phyloP scores from a whole-genome alignment of 179 eudicot species.

The Silene noctiflora region DNA sequence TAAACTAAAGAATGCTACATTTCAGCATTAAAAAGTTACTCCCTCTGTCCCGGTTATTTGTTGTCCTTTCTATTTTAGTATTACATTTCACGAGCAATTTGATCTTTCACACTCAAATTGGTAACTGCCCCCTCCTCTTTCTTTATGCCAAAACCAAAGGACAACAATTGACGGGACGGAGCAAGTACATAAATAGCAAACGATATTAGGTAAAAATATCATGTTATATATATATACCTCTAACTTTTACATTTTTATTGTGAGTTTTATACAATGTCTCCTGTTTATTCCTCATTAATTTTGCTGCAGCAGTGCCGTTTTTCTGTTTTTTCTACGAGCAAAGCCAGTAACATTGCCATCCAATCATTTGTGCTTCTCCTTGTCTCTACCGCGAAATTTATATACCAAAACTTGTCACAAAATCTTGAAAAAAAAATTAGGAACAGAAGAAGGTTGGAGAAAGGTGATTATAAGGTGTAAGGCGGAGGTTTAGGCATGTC shows the following conservation, averaged over 20 bases:
- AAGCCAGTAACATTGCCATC: not conserved
- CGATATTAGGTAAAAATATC: not conserved
- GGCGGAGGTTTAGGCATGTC: conserved; percentile 47
- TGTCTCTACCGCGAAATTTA: not conserved
- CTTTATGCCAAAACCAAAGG: too few species aligned
- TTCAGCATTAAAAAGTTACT: not conserved
- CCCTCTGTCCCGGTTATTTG: too few species aligned
- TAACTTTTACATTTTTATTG: not conserved
- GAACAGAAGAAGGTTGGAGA: too few species aligned
- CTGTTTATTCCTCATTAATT: conserved; percentile 8
- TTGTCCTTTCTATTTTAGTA: too few species aligned
- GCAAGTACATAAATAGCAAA: too few species aligned
- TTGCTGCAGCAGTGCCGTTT: conserved; percentile 1
- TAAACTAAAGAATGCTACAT: not conserved
- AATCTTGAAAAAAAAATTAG: too few species aligned
- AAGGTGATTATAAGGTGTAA: conserved; percentile 17
- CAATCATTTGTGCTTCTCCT: not conserved
- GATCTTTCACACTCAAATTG: too few species aligned
- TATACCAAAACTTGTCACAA: conserved; percentile 12
- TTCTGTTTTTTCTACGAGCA: conserved; percentile 1
- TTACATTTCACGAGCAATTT: too few species aligned
- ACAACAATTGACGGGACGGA: too few species aligned
- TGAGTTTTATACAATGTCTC: conserved; percentile 4
- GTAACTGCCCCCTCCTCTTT: too few species aligned
- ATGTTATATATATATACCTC: conserved; percentile 11